Evolutionary conservation across 2,329 filamentous ascomycete genomes (phyloP).

Genomic region (Pseudogymnoascus destructans): DNA sequence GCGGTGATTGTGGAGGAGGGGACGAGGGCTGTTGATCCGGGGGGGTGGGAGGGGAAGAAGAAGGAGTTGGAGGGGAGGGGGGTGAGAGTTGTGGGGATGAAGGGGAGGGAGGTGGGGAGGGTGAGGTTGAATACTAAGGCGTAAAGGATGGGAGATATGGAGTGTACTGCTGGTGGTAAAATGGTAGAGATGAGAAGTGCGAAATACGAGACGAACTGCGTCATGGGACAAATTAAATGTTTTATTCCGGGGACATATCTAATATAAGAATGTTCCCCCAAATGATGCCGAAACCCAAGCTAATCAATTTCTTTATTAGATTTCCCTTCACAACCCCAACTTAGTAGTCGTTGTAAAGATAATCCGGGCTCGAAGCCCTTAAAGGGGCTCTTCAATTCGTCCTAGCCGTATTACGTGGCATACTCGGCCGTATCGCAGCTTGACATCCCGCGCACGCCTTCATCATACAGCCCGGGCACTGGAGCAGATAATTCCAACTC

Average conservation of each 20-base stretch:
- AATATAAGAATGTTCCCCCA: neutral
- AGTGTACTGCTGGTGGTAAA: no score
- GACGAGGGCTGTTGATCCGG: conserved; percentile 57
- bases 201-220: no score
- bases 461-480: conserved; percentile 17
- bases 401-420: neutral
- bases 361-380: neutral
- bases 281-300: conserved; percentile 12
- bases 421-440: conserved; percentile 12
- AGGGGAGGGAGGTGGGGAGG: conserved; percentile 42
- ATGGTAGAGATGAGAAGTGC: no score
- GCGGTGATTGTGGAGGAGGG: conserved; percentile 69
- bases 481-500: conserved; percentile 15
- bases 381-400: neutral
- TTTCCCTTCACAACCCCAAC: neutral
- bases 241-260: neutral
- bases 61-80: conserved; percentile 43
- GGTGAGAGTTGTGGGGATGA: conserved; percentile 46
- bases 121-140: conserved; percentile 24
- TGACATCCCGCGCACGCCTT: conserved; percentile 18
- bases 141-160: conserved; percentile 7
- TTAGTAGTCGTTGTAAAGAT: neutral
- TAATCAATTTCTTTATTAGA: neutral
- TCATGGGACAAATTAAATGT: neutral
- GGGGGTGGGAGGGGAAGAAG: conserved; percentile 36